Evolutionary conservation across 2,329 filamentous ascomycete genomes (phyloP).

Genomic region (Coniochaeta sp.): DNA sequence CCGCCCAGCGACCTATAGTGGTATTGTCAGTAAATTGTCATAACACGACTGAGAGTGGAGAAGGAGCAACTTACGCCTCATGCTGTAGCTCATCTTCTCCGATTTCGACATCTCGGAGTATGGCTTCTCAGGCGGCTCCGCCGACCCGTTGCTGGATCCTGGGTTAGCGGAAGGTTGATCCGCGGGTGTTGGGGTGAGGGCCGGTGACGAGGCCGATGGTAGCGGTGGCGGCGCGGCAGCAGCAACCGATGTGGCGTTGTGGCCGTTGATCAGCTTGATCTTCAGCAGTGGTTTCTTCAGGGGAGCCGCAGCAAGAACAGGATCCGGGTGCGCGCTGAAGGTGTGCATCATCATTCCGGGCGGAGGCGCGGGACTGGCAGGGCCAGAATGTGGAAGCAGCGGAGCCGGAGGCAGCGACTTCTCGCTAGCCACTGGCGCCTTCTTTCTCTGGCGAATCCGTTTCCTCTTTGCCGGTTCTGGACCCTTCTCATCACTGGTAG

Average conservation of each 20-base stretch:
- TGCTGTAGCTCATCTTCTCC: slow-evolving; percentile 58
- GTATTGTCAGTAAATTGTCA: slow-evolving; percentile 3
- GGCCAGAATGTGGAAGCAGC: slow-evolving; percentile 1
- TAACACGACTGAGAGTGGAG: background rate
- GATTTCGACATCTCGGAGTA: slow-evolving; percentile 57
- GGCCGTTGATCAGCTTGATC: slow-evolving; percentile 16
- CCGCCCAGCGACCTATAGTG: slow-evolving; percentile 49
- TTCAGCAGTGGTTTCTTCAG: slow-evolving; percentile 16
- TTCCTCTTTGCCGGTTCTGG: slow-evolving; percentile 15
- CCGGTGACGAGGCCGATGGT: background rate
- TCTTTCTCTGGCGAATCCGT: slow-evolving; percentile 1
- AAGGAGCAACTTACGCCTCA: slow-evolving; percentile 45
- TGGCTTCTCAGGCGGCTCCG: slow-evolving; percentile 35
- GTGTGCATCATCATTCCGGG: slow-evolving; percentile 14
- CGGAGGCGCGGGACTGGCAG: slow-evolving; percentile 3
- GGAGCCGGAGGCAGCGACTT: background rate
- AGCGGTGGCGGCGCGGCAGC: slow-evolving; percentile 6
- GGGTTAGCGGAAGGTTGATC: slow-evolving; percentile 1
- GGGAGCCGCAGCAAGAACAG: slow-evolving; percentile 6
- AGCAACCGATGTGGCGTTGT: background rate
- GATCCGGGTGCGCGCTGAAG: slow-evolving; percentile 14
- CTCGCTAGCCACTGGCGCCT: background rate
- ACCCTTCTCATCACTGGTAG: slow-evolving; percentile 6
- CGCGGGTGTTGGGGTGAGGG: background rate
- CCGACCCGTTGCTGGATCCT: slow-evolving; percentile 23